Evolutionary conservation across 2,329 filamentous ascomycete genomes (phyloP).

Genomic region (Microascus cirrosus): DNA sequence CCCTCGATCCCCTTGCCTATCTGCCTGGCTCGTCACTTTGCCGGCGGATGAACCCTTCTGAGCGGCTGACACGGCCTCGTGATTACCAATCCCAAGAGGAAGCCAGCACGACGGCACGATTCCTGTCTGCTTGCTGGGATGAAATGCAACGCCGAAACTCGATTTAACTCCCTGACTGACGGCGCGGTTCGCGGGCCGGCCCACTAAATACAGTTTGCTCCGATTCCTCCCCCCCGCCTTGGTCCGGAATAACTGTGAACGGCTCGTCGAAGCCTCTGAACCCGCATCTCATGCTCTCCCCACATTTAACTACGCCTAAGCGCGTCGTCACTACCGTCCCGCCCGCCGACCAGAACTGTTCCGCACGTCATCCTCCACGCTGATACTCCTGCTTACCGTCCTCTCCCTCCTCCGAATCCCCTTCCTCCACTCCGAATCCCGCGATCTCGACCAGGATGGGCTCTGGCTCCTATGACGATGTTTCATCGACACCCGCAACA

Average conservation of each 20-base stretch:
- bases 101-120: too few species aligned
- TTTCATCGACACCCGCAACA: constrained; percentile 1
- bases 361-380: neutral
- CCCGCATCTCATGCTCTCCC: too few species aligned
- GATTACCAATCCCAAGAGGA: too few species aligned
- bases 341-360: neutral
- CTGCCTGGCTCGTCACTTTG: neutral
- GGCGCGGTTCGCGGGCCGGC: too few species aligned
- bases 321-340: neutral
- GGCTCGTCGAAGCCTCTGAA: neutral
- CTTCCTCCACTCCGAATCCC: neutral
- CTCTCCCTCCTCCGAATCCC: constrained; percentile 4
- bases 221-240: too few species aligned
- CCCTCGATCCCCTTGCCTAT: neutral
- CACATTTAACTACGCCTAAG: neutral
- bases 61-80: neutral
- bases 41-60: neutral
- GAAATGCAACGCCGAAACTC: too few species aligned
- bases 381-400: neutral
- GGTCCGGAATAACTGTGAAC: too few species aligned
- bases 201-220: too few species aligned
- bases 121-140: too few species aligned
- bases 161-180: too few species aligned
- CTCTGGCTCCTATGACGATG: constrained; percentile 1
- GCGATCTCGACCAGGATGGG: neutral